Percentiles rank a stretch among this genome's conserved stretches.
phyloP scores from a whole-genome alignment of 2,329 filamentous ascomycete genomes.

The Talaromyces piceae region DNA sequence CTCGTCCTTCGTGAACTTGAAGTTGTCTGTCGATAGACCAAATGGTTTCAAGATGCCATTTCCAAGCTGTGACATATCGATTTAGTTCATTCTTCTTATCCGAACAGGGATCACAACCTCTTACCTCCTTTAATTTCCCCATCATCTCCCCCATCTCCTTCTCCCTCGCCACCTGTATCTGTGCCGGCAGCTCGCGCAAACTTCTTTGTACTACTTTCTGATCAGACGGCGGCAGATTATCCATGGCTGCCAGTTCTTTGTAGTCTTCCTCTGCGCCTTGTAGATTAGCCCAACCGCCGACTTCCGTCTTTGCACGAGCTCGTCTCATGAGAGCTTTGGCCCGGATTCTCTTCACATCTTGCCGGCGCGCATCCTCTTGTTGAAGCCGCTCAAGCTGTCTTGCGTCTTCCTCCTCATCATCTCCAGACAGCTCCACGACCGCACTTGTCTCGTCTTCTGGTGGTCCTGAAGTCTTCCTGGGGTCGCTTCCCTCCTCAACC shows the following conservation, averaged over 20 bases:
- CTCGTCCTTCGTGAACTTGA: slow-evolving; percentile 87
- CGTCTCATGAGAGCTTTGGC: slow-evolving; percentile 76
- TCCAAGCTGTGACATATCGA: slow-evolving; percentile 52
- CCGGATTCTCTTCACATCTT: slow-evolving; percentile 68
- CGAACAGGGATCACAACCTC: slow-evolving; percentile 20
- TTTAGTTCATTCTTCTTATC: slow-evolving; percentile 1
- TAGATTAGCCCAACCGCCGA: slow-evolving; percentile 71
- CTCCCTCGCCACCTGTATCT: slow-evolving; percentile 71
- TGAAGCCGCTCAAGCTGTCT: slow-evolving; percentile 37
- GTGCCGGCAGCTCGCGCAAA: slow-evolving; percentile 57
- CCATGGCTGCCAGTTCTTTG: slow-evolving; percentile 53
- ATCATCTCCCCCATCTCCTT: slow-evolving; percentile 94
- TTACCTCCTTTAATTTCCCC: slow-evolving; percentile 79
- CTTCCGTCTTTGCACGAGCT: slow-evolving; percentile 62
- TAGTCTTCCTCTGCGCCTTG: slow-evolving; percentile 78
- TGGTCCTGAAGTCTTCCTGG: slow-evolving; percentile 15
- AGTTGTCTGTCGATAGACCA: slow-evolving; percentile 87
- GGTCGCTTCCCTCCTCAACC: slow-evolving; percentile 45
- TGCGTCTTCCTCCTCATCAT: slow-evolving; percentile 31
- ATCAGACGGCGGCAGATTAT: slow-evolving; percentile 60
- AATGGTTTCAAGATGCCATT: slow-evolving; percentile 91
- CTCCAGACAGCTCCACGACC: slow-evolving; percentile 46
- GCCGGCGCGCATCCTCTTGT: slow-evolving; percentile 40
- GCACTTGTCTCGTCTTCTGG: slow-evolving; percentile 13
- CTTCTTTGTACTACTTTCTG: slow-evolving; percentile 60